Conservation (phyloP, 345 rosid genomes). For the Trapa incisa region DNA sequence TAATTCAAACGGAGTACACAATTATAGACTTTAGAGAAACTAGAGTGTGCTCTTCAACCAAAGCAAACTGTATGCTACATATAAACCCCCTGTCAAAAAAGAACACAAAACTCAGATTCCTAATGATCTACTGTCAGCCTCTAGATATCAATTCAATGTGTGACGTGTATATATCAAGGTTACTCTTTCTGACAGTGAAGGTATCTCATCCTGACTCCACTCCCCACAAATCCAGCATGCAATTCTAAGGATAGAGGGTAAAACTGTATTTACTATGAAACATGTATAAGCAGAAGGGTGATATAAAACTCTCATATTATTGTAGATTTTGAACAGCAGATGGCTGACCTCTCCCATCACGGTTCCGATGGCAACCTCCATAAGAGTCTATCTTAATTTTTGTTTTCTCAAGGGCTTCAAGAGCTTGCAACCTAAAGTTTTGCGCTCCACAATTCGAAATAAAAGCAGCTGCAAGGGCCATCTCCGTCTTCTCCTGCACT, state of each 20-base stretch:
- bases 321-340: not conserved
- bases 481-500: conserved; percentile 66
- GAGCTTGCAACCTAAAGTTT: conserved; percentile 83
- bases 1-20: no score
- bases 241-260: not conserved
- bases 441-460: conserved; percentile 88
- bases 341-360: conserved; percentile 52
- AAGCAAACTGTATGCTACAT: not conserved
- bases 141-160: not conserved
- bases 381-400: conserved; percentile 69
- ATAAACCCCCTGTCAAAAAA: not conserved
- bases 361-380: conserved; percentile 79
- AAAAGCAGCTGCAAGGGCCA: conserved; percentile 86
- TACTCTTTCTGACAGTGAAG: not conserved
- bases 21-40: not conserved
- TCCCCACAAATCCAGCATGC: not conserved
- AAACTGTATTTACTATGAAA: not conserved
- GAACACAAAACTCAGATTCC: not conserved
- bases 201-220: not conserved
- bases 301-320: no score
- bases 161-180: not conserved
- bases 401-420: conserved; percentile 49
- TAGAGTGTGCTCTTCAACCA: not conserved
- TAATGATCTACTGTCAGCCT: not conserved
- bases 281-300: conserved; percentile 9